Evolutionary conservation across 192 early-diverging fungal species (phyloP).

Genomic region (Podila horticola): DNA sequence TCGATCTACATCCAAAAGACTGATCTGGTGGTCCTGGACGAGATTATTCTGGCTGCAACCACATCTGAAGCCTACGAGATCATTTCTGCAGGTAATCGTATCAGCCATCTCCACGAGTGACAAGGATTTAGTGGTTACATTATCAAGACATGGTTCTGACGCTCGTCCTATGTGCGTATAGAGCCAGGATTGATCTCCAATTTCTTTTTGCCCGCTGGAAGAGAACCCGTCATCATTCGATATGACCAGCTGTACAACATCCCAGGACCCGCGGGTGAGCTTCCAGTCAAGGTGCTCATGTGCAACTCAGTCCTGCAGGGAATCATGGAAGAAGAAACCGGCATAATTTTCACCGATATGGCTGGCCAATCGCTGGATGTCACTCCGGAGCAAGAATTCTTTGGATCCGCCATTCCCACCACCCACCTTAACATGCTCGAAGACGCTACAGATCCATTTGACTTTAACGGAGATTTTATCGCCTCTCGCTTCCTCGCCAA

Average conservation of each 20-base stretch:
- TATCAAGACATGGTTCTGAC: neutral
- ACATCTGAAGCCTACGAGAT: slow-evolving; percentile 60
- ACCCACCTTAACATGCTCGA: slow-evolving; percentile 27
- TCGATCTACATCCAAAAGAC: slow-evolving; percentile 49
- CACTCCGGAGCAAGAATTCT: slow-evolving; percentile 14
- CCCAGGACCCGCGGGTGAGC: slow-evolving; percentile 31
- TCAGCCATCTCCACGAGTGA: no score
- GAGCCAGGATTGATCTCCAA: slow-evolving; percentile 37
- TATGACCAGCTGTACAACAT: slow-evolving; percentile 46
- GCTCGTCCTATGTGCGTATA: slow-evolving; percentile 2
- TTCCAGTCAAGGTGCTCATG: slow-evolving; percentile 61
- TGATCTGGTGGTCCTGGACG: slow-evolving; percentile 66
- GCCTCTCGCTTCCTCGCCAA: slow-evolving; percentile 32
- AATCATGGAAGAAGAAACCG: slow-evolving; percentile 60
- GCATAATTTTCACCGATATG: slow-evolving; percentile 66
- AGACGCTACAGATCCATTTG: slow-evolving; percentile 34
- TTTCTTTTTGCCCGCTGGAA: slow-evolving; percentile 28
- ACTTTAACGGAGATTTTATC: slow-evolving; percentile 43
- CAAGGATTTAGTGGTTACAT: no score
- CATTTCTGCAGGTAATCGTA: slow-evolving; percentile 35
- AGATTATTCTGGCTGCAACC: slow-evolving; percentile 70
- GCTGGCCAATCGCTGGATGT: slow-evolving; percentile 34
- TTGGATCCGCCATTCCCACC: slow-evolving; percentile 31
- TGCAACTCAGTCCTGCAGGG: slow-evolving; percentile 76
- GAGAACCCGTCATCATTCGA: slow-evolving; percentile 52